Evolutionary conservation across 2,329 filamentous ascomycete genomes (phyloP).

Genomic region (Ophiocordyceps sinensis): DNA sequence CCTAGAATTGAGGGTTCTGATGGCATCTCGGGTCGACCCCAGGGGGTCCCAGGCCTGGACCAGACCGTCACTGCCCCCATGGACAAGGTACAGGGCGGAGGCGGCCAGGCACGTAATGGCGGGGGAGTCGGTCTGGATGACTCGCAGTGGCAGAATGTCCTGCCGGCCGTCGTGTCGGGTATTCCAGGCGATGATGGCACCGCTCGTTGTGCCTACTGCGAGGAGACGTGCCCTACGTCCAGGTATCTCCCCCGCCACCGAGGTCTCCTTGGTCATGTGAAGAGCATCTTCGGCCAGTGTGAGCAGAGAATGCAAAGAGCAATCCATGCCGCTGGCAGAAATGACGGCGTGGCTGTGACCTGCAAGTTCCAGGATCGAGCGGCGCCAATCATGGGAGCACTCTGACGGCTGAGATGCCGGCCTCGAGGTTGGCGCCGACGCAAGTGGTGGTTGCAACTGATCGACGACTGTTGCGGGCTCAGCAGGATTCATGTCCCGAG

Average conservation of each 20-base stretch:
- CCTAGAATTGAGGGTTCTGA: slow-evolving; percentile 76
- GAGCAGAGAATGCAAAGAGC: slow-evolving; percentile 55
- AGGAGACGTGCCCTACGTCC: slow-evolving; percentile 73
- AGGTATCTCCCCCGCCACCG: slow-evolving; percentile 49
- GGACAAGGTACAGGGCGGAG: slow-evolving; percentile 75
- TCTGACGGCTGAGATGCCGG: slow-evolving; percentile 6
- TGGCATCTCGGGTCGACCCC: slow-evolving; percentile 60
- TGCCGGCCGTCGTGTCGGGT: slow-evolving; percentile 42
- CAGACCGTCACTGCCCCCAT: slow-evolving; percentile 86
- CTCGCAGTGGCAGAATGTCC: slow-evolving; percentile 54
- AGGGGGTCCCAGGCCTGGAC: slow-evolving; percentile 97
- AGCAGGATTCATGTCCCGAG: slow-evolving; percentile 2
- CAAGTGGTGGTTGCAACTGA: neutral
- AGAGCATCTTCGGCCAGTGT: slow-evolving; percentile 69
- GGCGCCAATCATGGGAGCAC: slow-evolving; percentile 16
- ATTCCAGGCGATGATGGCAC: slow-evolving; percentile 74
- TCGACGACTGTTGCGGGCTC: slow-evolving; percentile 1
- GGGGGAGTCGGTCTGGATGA: slow-evolving; percentile 82
- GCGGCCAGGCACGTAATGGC: slow-evolving; percentile 71
- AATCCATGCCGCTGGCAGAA: slow-evolving; percentile 57
- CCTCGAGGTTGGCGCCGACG: slow-evolving; percentile 1
- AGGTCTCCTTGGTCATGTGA: slow-evolving; percentile 16
- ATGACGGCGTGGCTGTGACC: slow-evolving; percentile 46
- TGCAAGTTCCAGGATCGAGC: slow-evolving; percentile 30
- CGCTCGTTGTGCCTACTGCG: slow-evolving; percentile 65